Percentiles rank a stretch among this genome's conserved stretches.
phyloP scores from a whole-genome alignment of 805 yeast genomes.

The Starmera pachycereana region DNA sequence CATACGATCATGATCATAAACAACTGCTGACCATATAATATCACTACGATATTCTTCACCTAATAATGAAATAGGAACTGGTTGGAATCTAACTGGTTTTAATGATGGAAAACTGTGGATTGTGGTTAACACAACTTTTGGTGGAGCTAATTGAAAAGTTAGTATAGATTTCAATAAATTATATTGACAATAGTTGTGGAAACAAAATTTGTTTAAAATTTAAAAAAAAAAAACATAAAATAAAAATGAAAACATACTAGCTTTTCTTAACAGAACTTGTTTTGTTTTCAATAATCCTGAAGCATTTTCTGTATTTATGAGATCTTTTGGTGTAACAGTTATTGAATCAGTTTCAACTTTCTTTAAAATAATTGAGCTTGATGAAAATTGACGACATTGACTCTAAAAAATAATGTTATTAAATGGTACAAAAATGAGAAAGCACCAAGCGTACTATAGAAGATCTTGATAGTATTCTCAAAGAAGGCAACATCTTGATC shows the following conservation, averaged over 20 bases:
- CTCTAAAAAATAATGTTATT: no score
- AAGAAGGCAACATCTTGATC: no score
- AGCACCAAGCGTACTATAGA: no score
- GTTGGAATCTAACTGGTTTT: conserved; percentile 71
- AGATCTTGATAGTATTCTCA: no score
- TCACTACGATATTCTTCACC: conserved; percentile 81
- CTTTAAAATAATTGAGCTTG: no score
- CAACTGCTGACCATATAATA: conserved; percentile 87
- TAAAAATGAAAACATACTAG: neutral
- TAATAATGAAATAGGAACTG: conserved; percentile 64
- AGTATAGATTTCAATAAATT: neutral
- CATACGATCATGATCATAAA: conserved; percentile 79
- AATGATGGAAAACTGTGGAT: conserved; percentile 81
- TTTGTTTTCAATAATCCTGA: no score
- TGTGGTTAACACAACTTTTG: conserved; percentile 66
- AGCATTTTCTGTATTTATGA: no score
- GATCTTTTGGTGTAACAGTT: no score
- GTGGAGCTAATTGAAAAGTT: conserved; percentile 34
- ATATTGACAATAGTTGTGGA: neutral
- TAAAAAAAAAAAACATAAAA: neutral
- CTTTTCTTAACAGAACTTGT: no score
- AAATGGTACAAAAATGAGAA: no score
- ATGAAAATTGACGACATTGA: no score
- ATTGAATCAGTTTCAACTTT: no score
- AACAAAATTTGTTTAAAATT: neutral